Evolutionary conservation across 192 early-diverging fungal genomes (phyloP).

Genomic region (Mortierella hygrophila): DNA sequence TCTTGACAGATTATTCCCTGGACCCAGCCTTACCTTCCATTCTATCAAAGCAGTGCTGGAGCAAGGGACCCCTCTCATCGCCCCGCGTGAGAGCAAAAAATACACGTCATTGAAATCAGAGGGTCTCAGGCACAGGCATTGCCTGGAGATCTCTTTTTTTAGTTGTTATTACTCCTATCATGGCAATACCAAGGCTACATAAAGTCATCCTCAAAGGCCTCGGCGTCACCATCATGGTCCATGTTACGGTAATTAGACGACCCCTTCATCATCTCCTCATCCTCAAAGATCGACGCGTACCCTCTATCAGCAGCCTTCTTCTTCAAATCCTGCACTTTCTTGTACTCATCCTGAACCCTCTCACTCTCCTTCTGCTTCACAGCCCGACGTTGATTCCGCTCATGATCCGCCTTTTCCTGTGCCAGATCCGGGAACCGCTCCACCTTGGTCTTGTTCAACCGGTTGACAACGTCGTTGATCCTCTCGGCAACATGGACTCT

Average conservation of each 20-base stretch:
- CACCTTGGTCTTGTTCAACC: conserved; percentile 93
- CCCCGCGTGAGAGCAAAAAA: not conserved
- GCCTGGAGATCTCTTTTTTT: not conserved
- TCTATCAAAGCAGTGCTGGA: not conserved
- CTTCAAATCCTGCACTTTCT: conserved; percentile 52
- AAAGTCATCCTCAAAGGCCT: conserved; percentile 75
- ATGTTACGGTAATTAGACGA: conserved; percentile 61
- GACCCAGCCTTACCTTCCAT: not conserved
- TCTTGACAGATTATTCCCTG: not conserved
- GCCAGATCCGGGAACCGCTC: conserved; percentile 84
- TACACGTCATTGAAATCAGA: not conserved
- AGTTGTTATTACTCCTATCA: not conserved
- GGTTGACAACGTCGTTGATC: conserved; percentile 88
- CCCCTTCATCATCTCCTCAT: conserved; percentile 63
- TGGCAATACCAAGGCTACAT: conserved; percentile 56
- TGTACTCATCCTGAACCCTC: conserved; percentile 57
- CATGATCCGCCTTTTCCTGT: conserved; percentile 75
- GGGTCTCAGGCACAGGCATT: not conserved
- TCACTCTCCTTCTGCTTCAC: conserved; percentile 48
- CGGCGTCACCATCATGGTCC: conserved; percentile 61
- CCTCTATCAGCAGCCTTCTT: conserved; percentile 59
- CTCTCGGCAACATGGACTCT: conserved; percentile 82
- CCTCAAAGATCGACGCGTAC: conserved; percentile 66
- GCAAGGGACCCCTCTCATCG: not conserved
- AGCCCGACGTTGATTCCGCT: conserved; percentile 56